Evolutionary conservation across 352 stramenopile species (phyloP), one percentile per base, ranked within the genome.

Genomic region (Phytophthora palmivora): DNA sequence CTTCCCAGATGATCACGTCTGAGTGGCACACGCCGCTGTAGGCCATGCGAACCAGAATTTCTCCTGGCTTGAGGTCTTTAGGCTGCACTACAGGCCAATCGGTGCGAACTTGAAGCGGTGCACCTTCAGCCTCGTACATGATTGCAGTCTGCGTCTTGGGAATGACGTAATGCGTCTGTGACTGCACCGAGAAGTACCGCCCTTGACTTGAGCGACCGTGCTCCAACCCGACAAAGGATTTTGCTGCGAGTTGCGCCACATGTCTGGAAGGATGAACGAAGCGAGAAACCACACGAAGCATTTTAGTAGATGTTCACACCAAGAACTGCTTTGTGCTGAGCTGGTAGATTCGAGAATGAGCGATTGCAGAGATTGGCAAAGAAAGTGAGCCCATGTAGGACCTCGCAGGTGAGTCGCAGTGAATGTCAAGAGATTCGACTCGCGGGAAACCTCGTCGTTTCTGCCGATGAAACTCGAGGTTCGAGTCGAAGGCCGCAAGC

Each of bases 11-110:
- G 62, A 75, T 64, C 45, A 80, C 44, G 37, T 79, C 75, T 12
- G 75, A 76, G 60, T 78, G 75, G 60, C 75, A 84, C 38, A 84
- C 75, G 14, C 75, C 75, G 14, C 54, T 79, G 52, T 78, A 82
- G n/a, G 75, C 75, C 44, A 84, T 56, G 10, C 75, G 75, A 36
- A 84, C 75, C 15, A 84, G 65, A 39, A 84, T 66, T 48, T 84
- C 51, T 3, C 75, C 75, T 0, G 75, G 48, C 26, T 71, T 67
- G 58, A 84, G 75, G 8, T 81, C 65, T 9, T 70, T 16, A 0
- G 71, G 72, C 45, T 84, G 72, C 14, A 71, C 58, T 3, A 84
- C 75, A 0, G 75, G 75, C 72, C 75, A 84, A 69, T 81, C 69
- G 5, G 45, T 64, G 54, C 62, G 68, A 41, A 84, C 52, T 50